phyloP scores from a whole-genome alignment of 495 filamentous ascomycete genomes.

The Lepraria neglecta region DNA sequence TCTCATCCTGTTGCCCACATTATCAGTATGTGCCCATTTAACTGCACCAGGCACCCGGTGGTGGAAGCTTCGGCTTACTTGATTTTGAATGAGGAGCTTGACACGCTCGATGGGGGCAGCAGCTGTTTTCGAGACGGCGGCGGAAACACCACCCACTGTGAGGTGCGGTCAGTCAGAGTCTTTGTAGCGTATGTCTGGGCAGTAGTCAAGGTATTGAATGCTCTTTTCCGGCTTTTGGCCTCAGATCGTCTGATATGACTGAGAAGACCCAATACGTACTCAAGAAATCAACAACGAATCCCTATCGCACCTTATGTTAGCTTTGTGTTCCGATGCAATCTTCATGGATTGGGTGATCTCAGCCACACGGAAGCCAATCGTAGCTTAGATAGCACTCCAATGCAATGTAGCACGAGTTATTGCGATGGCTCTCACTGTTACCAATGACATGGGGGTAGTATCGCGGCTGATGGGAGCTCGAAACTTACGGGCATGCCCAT shows the following conservation, averaged over 20 bases:
- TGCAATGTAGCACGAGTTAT: too few species aligned
- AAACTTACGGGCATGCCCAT: conserved; percentile 76
- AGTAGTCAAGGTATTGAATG: neutral
- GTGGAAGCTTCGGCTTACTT: conserved; percentile 55
- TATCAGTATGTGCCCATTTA: neutral
- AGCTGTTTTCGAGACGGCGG: conserved; percentile 99
- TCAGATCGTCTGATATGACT: neutral
- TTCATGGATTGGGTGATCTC: neutral
- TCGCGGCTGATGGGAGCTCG: neutral
- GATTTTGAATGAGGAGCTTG: conserved; percentile 99
- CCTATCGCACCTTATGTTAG: conserved; percentile 43
- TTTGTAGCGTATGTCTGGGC: neutral
- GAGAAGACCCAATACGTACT: conserved; percentile 60
- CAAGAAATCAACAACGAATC: conserved; percentile 86
- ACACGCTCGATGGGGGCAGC: conserved; percentile 99
- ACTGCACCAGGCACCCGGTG: neutral
- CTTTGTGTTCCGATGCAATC: conserved; percentile 14
- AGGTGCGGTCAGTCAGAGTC: conserved; percentile 32
- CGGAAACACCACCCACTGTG: conserved; percentile 98
- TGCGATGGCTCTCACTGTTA: neutral
- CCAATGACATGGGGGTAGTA: neutral
- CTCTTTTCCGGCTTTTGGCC: neutral
- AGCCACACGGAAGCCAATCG: too few species aligned
- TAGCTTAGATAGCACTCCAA: too few species aligned
- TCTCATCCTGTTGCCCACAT: conserved; percentile 74